Evolutionary conservation across 805 yeast species (phyloP).

Genomic region (Blastobotrys chiropterorum): DNA sequence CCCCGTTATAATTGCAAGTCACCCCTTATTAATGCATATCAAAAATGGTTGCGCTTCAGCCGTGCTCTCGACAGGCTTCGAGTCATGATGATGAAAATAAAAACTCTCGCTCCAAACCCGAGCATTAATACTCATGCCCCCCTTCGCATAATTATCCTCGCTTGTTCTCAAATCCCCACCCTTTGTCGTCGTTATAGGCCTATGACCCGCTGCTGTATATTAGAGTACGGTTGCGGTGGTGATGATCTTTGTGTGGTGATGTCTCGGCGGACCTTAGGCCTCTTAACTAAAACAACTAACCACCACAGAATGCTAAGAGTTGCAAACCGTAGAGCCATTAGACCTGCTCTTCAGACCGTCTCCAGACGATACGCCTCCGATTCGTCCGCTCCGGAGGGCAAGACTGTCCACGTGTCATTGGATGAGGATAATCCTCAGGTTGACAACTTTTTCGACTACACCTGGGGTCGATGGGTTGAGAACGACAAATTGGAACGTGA

Average conservation of each 20-base stretch:
- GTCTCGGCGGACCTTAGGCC: neutral
- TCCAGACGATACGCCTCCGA: slow-evolving; percentile 1
- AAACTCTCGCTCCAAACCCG: too few species aligned
- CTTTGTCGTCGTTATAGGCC: too few species aligned
- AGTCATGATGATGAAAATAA: too few species aligned
- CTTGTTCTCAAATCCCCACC: too few species aligned
- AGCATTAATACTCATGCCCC: too few species aligned
- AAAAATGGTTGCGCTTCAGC: too few species aligned
- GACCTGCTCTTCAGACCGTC: neutral
- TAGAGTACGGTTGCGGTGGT: neutral
- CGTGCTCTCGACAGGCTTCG: too few species aligned
- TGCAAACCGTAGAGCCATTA: neutral
- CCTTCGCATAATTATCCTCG: too few species aligned
- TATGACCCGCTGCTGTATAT: neutral
- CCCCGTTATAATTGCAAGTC: too few species aligned
- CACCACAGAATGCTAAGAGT: neutral
- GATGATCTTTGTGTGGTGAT: neutral
- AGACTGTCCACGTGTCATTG: slow-evolving; percentile 3
- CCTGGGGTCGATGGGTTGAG: slow-evolving; percentile 94
- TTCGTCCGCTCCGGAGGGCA: neutral
- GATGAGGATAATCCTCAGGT: slow-evolving; percentile 5
- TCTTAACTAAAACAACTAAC: neutral
- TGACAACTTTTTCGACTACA: slow-evolving; percentile 61
- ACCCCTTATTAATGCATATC: too few species aligned
- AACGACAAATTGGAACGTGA: slow-evolving; percentile 70